Conservation (phyloP, 2,329 filamentous ascomycete species). For the Verticillium nonalfalfae region DNA sequence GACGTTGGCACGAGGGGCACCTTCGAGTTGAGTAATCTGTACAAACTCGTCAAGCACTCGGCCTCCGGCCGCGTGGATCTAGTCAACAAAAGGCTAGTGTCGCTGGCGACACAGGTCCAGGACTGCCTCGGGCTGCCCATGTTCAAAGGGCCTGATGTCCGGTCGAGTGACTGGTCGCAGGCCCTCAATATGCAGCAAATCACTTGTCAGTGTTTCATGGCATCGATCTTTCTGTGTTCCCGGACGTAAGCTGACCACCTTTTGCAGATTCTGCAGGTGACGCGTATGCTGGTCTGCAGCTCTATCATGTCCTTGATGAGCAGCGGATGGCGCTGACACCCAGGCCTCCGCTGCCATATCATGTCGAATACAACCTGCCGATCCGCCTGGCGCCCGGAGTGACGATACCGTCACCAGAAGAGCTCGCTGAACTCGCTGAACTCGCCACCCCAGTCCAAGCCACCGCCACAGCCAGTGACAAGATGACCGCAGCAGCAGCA, state of each 20-base stretch:
- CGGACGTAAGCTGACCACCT: constrained; percentile 3
- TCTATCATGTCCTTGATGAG: constrained; percentile 67
- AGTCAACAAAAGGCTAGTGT: constrained; percentile 62
- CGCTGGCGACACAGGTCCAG: constrained; percentile 63
- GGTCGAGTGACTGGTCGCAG: constrained; percentile 69
- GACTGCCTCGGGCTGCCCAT: constrained; percentile 68
- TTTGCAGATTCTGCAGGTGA: constrained; percentile 68
- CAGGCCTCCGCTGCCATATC: constrained; percentile 61
- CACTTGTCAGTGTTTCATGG: constrained; percentile 47
- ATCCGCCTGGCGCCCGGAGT: constrained; percentile 48
- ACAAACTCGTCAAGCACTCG: constrained; percentile 68
- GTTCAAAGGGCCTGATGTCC: constrained; percentile 64
- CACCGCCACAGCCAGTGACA: constrained; percentile 4
- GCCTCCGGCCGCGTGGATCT: constrained; percentile 38
- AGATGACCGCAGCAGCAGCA: constrained; percentile 2
- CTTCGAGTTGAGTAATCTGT: constrained; percentile 78
- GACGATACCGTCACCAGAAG: constrained; percentile 19
- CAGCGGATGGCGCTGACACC: constrained; percentile 62
- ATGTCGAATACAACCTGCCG: constrained; percentile 60
- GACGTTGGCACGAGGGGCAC: constrained; percentile 58
- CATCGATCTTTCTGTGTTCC: neutral
- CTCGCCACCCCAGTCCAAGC: constrained; percentile 19
- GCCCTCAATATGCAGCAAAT: constrained; percentile 59
- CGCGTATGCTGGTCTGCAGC: constrained; percentile 70
- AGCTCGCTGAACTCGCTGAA: constrained; percentile 24